Percentiles rank a stretch among this genome's conserved stretches.
phyloP scores from a whole-genome alignment of 306 rosid species.

The Senna siamea region DNA sequence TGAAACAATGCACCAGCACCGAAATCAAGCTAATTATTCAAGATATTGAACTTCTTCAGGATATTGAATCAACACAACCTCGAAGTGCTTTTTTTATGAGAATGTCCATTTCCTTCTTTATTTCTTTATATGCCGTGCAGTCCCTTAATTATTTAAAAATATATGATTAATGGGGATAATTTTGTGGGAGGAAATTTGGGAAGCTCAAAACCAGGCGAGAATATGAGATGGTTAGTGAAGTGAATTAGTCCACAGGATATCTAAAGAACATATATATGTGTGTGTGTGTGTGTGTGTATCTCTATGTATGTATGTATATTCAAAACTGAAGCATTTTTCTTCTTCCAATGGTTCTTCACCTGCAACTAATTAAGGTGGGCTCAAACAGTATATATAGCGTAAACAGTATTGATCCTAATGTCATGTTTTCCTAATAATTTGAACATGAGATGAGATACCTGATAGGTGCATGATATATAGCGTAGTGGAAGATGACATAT shows the following conservation, averaged over 20 bases:
- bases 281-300: too few relatives aligned
- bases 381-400: too few relatives aligned
- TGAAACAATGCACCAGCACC: background rate
- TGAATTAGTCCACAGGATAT: too few relatives aligned
- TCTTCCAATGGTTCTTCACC: background rate
- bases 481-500: conserved; percentile 79
- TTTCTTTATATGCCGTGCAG: conserved; percentile 48
- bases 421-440: background rate
- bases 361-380: background rate
- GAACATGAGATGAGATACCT: conserved; percentile 56
- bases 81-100: conserved; percentile 33
- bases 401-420: too few relatives aligned
- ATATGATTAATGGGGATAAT: conserved; percentile 58
- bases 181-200: conserved; percentile 64
- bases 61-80: conserved; percentile 9
- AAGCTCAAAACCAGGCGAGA: too few relatives aligned
- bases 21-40: conserved; percentile 19
- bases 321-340: background rate
- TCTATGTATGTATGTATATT: too few relatives aligned
- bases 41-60: conserved; percentile 21
- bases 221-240: too few relatives aligned
- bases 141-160: conserved; percentile 51
- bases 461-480: background rate
- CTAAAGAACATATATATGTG: too few relatives aligned
- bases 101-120: conserved; percentile 24